These are phyloP conservation scores for Sambucus nigra DNA, from an alignment of 129 eudicot genomes.

Conservation along the genomic window DNA sequence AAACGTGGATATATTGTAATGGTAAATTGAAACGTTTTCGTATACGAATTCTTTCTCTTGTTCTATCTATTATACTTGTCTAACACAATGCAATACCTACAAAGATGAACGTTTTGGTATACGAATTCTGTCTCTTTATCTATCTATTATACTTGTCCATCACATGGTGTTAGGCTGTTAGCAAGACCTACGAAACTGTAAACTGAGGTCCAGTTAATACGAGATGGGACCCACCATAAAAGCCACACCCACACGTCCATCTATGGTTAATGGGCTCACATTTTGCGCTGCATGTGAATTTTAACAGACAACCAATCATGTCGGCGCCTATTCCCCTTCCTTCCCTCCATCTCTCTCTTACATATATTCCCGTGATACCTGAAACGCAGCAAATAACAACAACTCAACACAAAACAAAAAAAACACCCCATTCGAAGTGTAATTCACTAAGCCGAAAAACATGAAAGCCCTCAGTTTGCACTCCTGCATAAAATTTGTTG, in stretches of 20 bases:
- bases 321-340: constrained; percentile 19
- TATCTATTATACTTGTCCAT: too few species aligned
- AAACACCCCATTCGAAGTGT: neutral
- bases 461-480: constrained; percentile 8
- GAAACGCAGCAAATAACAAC: neutral
- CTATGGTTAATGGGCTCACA: constrained; percentile 10
- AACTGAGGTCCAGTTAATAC: too few species aligned
- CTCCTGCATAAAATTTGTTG: constrained; percentile 5
- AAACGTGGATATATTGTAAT: too few species aligned
- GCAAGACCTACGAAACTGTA: too few species aligned
- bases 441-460: neutral
- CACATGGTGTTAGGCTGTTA: too few species aligned
- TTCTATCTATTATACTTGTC: too few species aligned
- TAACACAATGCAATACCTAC: too few species aligned
- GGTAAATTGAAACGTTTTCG: too few species aligned
- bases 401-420: neutral
- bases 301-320: constrained; percentile 22
- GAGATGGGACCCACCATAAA: neutral
- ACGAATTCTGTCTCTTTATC: too few species aligned
- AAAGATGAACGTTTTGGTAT: too few species aligned
- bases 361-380: constrained; percentile 34
- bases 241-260: neutral
- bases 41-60: too few species aligned
- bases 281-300: constrained; percentile 28
- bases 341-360: constrained; percentile 5